Evolutionary conservation across 352 stramenopile species (phyloP), one percentile per base, ranked within the genome.

Genomic region (Phytophthora nicotianae): DNA sequence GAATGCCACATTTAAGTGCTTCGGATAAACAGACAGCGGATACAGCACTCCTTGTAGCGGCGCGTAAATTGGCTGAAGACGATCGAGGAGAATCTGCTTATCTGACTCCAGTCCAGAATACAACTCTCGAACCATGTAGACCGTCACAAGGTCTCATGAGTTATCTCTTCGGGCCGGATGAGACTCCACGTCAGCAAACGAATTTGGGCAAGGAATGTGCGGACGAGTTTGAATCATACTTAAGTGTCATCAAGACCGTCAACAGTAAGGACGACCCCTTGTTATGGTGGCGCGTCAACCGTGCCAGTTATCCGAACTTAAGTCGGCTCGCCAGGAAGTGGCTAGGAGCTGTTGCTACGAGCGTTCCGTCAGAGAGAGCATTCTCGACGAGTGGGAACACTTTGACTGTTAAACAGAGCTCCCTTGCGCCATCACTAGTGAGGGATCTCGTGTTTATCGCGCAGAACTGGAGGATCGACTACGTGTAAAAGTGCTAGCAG

Each of bases 1-100:
- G 29, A 7, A 54, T 62, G 51, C 32, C 51, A 6, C 40, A 59
- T 17, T 32, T 50, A 17, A 59, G 19, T 35, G 3, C 51, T 24
- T 27, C 40, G 14, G 51, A 51, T 20, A 59, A 17, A 9, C 1
- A 27, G 10, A 27, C 19, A 5, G 40, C 40, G 3, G 7, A n/a
- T 29, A 7, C 5, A 17, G 10, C 19, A 5, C 40, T 47, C 19
- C 1, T 47, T 21, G 11, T 23, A 37, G 24, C 43, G n/a, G 27
- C 29, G 1, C 4, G 4, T 41, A 19, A 41, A 4, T 5, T 41
- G 35, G 35, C 11, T 19, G 16, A 19, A 41, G 11, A 37, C 9
- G 2, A 41, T 35, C 29, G 29, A 14, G 3, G 29, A 14, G 29
- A 35, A 35, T 35, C 29, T 35, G 9, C 9, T 13, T 8, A 35